Evolutionary conservation across 2,329 filamentous ascomycete species (phyloP).

Genomic region (Neospermospora avenae): DNA sequence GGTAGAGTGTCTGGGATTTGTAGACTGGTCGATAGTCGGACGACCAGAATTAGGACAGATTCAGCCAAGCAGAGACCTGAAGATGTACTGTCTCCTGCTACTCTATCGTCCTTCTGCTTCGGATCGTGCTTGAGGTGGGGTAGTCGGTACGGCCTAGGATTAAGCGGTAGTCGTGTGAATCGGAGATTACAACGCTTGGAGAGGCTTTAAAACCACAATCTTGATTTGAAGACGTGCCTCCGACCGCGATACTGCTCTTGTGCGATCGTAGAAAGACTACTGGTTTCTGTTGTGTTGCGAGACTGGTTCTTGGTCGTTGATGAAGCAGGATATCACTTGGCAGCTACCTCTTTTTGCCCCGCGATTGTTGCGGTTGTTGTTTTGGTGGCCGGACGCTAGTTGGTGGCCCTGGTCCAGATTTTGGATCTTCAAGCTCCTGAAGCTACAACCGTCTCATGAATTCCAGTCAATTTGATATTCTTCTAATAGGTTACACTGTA

Average conservation of each 20-base stretch:
- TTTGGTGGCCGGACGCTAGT: conserved; percentile 16
- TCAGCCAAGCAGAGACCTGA: too few relatives aligned
- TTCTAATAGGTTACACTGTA: too few relatives aligned
- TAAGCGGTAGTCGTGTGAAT: too few relatives aligned
- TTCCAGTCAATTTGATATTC: too few relatives aligned
- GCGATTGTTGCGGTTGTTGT: conserved; percentile 22
- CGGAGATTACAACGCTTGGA: background rate
- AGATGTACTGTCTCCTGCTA: background rate
- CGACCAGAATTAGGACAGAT: background rate
- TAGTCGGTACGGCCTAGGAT: background rate
- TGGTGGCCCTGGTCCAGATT: conserved; percentile 9
- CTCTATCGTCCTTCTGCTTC: background rate
- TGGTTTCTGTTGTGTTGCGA: conserved; percentile 7
- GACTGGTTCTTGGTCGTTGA: conserved; percentile 10
- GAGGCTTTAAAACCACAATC: background rate
- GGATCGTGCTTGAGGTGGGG: background rate
- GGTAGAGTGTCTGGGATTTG: background rate
- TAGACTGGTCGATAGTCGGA: background rate
- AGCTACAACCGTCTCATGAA: too few relatives aligned
- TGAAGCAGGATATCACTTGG: conserved; percentile 20
- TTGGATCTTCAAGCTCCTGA: background rate
- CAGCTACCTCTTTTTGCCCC: conserved; percentile 19
- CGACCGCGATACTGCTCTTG: background rate
- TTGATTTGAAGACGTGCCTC: background rate
- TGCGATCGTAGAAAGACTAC: background rate